A percentile compares a stretch with the other conserved stretches of the same genome.
Conservation (phyloP, 176 grass and related monocot species). For the Rhynchospora breviuscula region DNA sequence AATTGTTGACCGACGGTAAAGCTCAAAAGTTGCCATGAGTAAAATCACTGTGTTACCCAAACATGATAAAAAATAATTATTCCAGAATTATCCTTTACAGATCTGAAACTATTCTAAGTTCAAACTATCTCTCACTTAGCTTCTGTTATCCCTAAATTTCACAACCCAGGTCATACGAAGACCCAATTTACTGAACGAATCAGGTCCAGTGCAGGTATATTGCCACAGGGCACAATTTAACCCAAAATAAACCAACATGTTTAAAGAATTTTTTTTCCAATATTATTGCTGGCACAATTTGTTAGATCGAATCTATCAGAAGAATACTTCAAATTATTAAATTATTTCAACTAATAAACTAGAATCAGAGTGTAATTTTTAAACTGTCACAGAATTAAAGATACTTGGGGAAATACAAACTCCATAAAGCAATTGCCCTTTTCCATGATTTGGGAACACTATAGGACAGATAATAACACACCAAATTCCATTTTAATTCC, state of each 20-base stretch:
- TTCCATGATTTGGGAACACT: background rate
- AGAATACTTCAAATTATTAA: background rate
- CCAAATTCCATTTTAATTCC: background rate
- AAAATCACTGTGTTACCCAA: slow-evolving; percentile 16
- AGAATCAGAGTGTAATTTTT: background rate
- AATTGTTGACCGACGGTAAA: slow-evolving; percentile 70
- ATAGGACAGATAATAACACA: background rate
- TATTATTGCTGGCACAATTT: background rate
- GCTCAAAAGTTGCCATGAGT: slow-evolving; percentile 68
- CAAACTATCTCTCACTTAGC: background rate
- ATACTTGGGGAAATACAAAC: background rate
- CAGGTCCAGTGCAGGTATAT: background rate
- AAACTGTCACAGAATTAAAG: background rate
- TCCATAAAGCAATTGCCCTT: background rate
- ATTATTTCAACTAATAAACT: background rate
- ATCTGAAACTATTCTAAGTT: background rate
- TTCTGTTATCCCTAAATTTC: background rate
- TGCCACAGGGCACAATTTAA: background rate
- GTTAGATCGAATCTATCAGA: background rate
- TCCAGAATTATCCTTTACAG: background rate
- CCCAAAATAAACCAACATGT: background rate
- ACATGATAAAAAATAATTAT: background rate
- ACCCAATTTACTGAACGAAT: background rate
- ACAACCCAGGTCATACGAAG: background rate
- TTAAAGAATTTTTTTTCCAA: background rate